These are phyloP conservation scores for Boletus huronensis DNA, from an alignment of 768 basidiomycete genomes.

Conservation along the genomic window DNA sequence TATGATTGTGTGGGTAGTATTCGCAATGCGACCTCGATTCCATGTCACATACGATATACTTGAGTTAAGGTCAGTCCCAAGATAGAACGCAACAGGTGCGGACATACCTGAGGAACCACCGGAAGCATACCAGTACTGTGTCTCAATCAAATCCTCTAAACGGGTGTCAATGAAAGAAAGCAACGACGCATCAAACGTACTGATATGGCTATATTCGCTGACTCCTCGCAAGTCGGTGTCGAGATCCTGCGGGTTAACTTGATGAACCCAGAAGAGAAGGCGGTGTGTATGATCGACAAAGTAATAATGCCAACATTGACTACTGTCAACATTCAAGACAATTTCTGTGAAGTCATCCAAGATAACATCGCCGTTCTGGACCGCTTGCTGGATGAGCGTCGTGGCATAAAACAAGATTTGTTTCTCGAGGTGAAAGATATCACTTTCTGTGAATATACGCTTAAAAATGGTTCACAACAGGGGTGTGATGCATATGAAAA, in stretches of 20 bases:
- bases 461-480: too few species aligned
- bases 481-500: too few species aligned
- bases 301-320: constrained; percentile 10
- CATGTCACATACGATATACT: background rate
- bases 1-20: background rate
- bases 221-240: too few species aligned
- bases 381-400: constrained; percentile 6
- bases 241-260: too few species aligned
- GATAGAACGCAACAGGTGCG: background rate
- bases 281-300: constrained; percentile 1
- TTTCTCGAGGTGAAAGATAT: too few species aligned
- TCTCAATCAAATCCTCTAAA: constrained; percentile 10
- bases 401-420: constrained; percentile 1
- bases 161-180: background rate
- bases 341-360: constrained; percentile 8
- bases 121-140: background rate
- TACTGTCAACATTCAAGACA: constrained; percentile 5
- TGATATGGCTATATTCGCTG: too few species aligned
- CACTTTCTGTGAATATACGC: too few species aligned
- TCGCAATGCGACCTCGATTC: too few species aligned
- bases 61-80: background rate
- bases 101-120: background rate
- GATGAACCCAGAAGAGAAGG: too few species aligned
- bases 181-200: background rate
- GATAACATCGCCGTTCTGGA: background rate